A percentile compares a stretch with the other conserved stretches of the same genome.
phyloP scores from a whole-genome alignment of 139 green algal species.

The Limnomonas spitsbergensis region DNA sequence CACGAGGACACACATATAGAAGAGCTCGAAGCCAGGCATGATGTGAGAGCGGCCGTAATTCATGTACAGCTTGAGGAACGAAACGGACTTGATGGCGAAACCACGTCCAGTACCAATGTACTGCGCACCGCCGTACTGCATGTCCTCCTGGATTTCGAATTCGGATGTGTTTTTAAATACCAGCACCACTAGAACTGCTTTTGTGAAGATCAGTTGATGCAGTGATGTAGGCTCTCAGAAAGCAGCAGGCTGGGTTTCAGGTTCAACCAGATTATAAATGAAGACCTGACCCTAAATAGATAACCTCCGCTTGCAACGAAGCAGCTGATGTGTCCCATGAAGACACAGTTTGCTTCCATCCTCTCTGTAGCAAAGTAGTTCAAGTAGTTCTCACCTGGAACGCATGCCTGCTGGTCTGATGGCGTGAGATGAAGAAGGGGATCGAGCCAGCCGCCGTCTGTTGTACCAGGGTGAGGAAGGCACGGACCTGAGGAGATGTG shows the following conservation, averaged over 20 bases:
- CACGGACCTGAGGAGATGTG: too few relatives aligned
- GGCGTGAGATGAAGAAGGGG: slow-evolving; percentile 71
- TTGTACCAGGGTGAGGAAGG: slow-evolving; percentile 26
- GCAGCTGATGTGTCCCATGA: too few relatives aligned
- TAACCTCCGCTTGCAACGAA: too few relatives aligned
- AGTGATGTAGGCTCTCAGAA: too few relatives aligned
- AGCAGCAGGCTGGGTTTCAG: too few relatives aligned
- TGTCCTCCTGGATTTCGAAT: slow-evolving; percentile 57
- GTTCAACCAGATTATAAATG: too few relatives aligned
- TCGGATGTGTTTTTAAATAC: too few relatives aligned
- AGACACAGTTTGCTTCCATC: too few relatives aligned
- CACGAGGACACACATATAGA: slow-evolving; percentile 44
- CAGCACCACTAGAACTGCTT: too few relatives aligned
- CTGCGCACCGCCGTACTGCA: slow-evolving; percentile 65
- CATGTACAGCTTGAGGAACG: slow-evolving; percentile 49
- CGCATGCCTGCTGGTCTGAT: slow-evolving; percentile 44
- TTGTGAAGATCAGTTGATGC: too few relatives aligned
- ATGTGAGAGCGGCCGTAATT: slow-evolving; percentile 57
- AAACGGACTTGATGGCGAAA: slow-evolving; percentile 69
- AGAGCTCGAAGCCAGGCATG: slow-evolving; percentile 64
- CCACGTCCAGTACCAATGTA: slow-evolving; percentile 81
- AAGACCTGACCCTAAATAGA: too few relatives aligned
- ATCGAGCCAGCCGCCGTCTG: slow-evolving; percentile 34
- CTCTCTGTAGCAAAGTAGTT: too few relatives aligned
- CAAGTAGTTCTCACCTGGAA: slow-evolving; percentile 2